Base-by-base conservation (phyloP, 495 filamentous ascomycete genomes). In the Aspergillus sclerotioniger region DNA sequence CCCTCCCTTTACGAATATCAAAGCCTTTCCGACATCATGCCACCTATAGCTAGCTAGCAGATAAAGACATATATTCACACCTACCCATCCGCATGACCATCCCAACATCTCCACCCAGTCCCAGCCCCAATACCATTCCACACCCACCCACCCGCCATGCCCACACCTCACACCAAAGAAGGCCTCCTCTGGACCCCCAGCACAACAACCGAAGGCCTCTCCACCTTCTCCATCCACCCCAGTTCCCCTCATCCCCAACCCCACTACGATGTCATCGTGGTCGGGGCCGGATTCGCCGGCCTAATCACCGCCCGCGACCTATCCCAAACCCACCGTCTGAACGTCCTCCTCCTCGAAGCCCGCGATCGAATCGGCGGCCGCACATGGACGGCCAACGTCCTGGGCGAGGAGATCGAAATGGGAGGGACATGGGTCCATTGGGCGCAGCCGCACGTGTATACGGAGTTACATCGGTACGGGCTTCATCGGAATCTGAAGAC, bases 331-430 rank as follows among this genome's bases (percentile, higher is more conserved):
- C 47, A 48, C 45, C 54, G 55, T n/a, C 31, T 58, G 8, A 54
- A 53, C 5, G 58, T 67, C 0, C 61, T 73, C 0, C 54, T 75
- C n/a, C 39, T 75, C 4, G 70, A 75, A 62, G 72, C 69, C 1
- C 58, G 70, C 12, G 70, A 75, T 28, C 62, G 71, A 2, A 65
- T 76, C 19, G 71, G 71, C 16, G 69, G 72, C 0, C 64, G 69
- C 3, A 69, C 70, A 0, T 75, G 63, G 56, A 61, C 64, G 5
- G 59, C 65, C 0, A 58, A 65, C 3, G 56, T 59, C 2, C 44
- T 58, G 10, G 67, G 65, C 8, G 57, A 67, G 12, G 51, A 61
- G 10, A 48, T 67, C 25, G 67, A 72, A 51, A 67, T 74, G 67
- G 69, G 71, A 2, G 69, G 71, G 0, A 71, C 71, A 6, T 74